These are phyloP conservation scores for Creolimax fragrantissima DNA, from an alignment of 78 protist genomes.

Conservation along the genomic window DNA sequence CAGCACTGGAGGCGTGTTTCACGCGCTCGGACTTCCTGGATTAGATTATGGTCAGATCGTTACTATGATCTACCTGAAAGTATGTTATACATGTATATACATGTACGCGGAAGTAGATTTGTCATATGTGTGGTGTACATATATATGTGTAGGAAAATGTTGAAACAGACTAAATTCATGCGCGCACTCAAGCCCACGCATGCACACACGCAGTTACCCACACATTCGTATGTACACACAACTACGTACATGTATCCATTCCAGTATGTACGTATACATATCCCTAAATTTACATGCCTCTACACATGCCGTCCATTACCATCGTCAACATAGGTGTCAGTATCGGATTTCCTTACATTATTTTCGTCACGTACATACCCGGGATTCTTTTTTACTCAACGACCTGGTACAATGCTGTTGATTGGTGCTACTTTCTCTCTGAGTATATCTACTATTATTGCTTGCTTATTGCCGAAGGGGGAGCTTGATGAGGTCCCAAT, in stretches of 20 bases:
- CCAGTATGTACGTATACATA: neutral
- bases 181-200: no score
- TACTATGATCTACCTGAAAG: neutral
- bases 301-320: neutral
- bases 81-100: no score
- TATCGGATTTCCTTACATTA: slow-evolving; percentile 22
- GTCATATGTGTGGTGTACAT: no score
- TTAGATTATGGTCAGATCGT: slow-evolving; percentile 17
- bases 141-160: no score
- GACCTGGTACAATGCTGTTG: neutral
- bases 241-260: no score
- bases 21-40: slow-evolving; percentile 7
- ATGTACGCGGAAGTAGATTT: no score
- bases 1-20: slow-evolving; percentile 1
- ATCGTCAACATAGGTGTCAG: neutral
- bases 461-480: slow-evolving; percentile 8
- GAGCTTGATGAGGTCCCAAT: slow-evolving; percentile 8
- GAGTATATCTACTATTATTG: neutral
- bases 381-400: neutral
- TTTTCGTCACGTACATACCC: neutral
- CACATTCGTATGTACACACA: no score
- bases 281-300: neutral
- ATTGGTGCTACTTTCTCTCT: neutral
- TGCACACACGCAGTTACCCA: no score
- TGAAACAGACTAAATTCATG: no score